Base-by-base conservation (phyloP, 208 protist species). In the Crithidia acanthocephali region DNA sequence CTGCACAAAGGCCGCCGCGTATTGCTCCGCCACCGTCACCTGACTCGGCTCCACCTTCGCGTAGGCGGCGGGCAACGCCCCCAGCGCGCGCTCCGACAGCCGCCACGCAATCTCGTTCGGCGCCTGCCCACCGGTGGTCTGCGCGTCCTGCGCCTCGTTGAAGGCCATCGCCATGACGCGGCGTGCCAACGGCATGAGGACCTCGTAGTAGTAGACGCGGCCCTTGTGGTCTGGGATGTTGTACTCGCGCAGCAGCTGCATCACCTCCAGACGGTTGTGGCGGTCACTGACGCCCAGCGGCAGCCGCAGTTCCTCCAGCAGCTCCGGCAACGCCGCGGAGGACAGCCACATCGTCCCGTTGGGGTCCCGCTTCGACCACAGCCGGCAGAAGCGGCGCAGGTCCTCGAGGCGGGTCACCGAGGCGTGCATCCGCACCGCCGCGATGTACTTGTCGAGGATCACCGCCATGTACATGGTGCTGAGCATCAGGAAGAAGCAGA, bases 131-230 rank as follows among this genome's bases (percentile, higher is more conserved):
- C 80, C 69, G 27, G 58, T 66, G n/a, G 74, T 80, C 51, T 72
- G 37, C 20, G 72, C 62, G 27, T 87, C 74, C 28, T 80, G 83
- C 25, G 79, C 78, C 69, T 88, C 84, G 60, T 81, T 72, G 71
- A 93, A 89, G 18, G 85, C 84, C 76, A 94, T 94, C 28, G 88
- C 86, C 66, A 94, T 88, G 30, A 93, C 86, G 44, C 92, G 90
- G 13, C 90, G 84, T 22, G 91, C 92, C 13, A 97, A 72, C 23
- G 94, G 87, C 51, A 92, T 66, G 13, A 96, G 77, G 18, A 95
- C 91, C 32, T 95, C 94, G 73, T 95, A 76, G 82, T 96, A 97
- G 74, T 93, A 84, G 28, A 97, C 86, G 48, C 76, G 73, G 16
- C 94, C 91, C 35, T 82, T 79, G 73, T 93, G 86, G 32, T 92